phyloP scores from a whole-genome alignment of 768 basidiomycete genomes.

The Sarcodon aspratus region DNA sequence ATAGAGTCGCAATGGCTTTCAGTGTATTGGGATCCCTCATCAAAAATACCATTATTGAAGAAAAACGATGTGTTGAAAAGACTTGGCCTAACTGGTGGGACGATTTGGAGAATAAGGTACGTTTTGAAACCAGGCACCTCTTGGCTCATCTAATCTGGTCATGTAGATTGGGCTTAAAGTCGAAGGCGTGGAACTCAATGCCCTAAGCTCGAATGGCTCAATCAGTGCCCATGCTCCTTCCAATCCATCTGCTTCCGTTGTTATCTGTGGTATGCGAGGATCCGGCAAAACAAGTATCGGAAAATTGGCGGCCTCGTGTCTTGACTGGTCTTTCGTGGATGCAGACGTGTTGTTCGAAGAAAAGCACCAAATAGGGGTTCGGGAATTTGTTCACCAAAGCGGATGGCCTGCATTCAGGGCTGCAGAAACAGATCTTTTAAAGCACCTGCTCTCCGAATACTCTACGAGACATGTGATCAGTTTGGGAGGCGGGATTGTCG shows the following conservation, averaged over 20 bases:
- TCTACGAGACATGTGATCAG: slow-evolving; percentile 65
- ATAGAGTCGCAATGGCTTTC: slow-evolving; percentile 98
- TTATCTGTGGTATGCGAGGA: slow-evolving; percentile 93
- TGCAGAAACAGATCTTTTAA: slow-evolving; percentile 61
- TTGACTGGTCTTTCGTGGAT: slow-evolving; percentile 72
- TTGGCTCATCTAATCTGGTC: slow-evolving; percentile 1
- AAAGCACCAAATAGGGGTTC: slow-evolving; percentile 48
- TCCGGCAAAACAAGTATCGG: slow-evolving; percentile 92
- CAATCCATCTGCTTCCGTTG: slow-evolving; percentile 41
- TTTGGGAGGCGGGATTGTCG: slow-evolving; percentile 91
- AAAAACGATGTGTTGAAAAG: slow-evolving; percentile 97
- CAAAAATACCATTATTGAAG: slow-evolving; percentile 73
- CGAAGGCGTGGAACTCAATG: slow-evolving; percentile 69
- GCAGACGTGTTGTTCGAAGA: slow-evolving; percentile 73
- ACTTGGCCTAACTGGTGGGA: slow-evolving; percentile 99
- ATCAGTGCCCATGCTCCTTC: slow-evolving; percentile 23
- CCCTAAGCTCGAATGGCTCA: slow-evolving; percentile 27
- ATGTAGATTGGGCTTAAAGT: slow-evolving; percentile 79
- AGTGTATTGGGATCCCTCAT: slow-evolving; percentile 74
- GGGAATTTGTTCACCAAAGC: slow-evolving; percentile 66
- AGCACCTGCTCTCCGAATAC: slow-evolving; percentile 49
- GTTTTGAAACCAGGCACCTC: slow-evolving; percentile 4
- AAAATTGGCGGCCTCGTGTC: slow-evolving; percentile 55
- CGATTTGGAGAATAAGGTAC: slow-evolving; percentile 87
- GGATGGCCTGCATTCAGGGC: slow-evolving; percentile 89